Base-by-base conservation (phyloP, 345 rosid genomes). In the Xanthoceras sorbifolium region DNA sequence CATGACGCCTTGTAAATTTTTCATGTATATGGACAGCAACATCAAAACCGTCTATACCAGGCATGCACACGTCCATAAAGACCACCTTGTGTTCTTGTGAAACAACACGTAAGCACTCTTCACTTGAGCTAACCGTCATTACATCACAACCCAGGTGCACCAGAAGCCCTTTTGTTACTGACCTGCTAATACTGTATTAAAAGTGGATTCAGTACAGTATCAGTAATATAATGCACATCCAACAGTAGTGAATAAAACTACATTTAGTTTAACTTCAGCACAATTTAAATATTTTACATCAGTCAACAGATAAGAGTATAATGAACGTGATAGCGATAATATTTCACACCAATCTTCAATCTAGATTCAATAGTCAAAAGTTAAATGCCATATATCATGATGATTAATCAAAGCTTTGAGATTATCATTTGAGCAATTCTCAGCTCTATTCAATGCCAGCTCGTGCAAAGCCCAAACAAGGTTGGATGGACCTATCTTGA, bases 121-220 rank as follows among this genome's bases (percentile, higher is more conserved):
- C 93, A 1, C 80, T 75, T 4, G 99, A 92, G 80, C 93, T 77
- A 23, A 85, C 98, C 3, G 88, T 87, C 14, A 82, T 87, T 75
- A 94, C 98, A 31, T 97, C 96, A 77, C 98, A 97, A 54, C 99
- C 98, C 67, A 92, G 86, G 82, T 92, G 98, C 77, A 85, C 74
- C 52, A 97, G 92, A 72, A 97, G 97, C 68, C 90, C 97, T 77
- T 83, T 87, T 1, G 94, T 94, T 74, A 86, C 98, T 78, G 88
- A 88, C 89, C 97, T 86, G 90, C 99, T 89, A 50, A 88, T 91
- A 76, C 97, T 91, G 95, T 38, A 64, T 54, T 50, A 57, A 69
- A 63, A 69, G 62, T 55, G 77, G 36, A 23, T 62, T 68, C 26
- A 74, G 18, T 61, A 54, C 62, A n/a, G n/a, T n/a, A n/a, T 67